Conservation (phyloP, 1,284 basidiomycete species). For the Gymnopus androsaceus region DNA sequence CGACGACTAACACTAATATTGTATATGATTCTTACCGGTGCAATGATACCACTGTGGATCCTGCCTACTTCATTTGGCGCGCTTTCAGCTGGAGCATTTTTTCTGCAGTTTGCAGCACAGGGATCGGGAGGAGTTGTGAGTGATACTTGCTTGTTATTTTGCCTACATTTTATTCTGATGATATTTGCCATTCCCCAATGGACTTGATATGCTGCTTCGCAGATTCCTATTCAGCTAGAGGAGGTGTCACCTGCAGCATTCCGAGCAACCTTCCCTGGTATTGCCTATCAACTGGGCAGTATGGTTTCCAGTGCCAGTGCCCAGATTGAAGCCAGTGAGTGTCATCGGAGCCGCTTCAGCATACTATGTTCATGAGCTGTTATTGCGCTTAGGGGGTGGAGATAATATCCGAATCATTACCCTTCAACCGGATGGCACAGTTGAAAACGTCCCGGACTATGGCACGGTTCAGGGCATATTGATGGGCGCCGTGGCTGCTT, state of each 20-base stretch:
- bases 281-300: constrained; percentile 88
- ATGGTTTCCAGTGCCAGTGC: constrained; percentile 89
- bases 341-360: neutral
- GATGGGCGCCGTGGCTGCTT: constrained; percentile 71
- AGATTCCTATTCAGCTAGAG: constrained; percentile 79
- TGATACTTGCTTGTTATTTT: neutral
- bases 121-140: constrained; percentile 74
- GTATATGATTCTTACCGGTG: constrained; percentile 59
- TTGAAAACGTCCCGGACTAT: constrained; percentile 68
- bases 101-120: constrained; percentile 84
- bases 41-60: constrained; percentile 86
- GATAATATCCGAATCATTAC: constrained; percentile 54
- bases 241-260: constrained; percentile 93
- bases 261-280: constrained; percentile 92
- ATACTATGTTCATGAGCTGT: neutral
- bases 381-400: constrained; percentile 53
- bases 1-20: constrained; percentile 84
- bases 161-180: neutral
- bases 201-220: neutral
- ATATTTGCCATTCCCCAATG: neutral
- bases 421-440: constrained; percentile 39
- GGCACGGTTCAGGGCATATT: constrained; percentile 56
- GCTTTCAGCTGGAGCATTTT: constrained; percentile 82
- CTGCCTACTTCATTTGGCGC: constrained; percentile 65
- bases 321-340: constrained; percentile 87